phyloP scores from a whole-genome alignment of 495 filamentous ascomycete genomes.

The Cryomyces antarcticus region DNA sequence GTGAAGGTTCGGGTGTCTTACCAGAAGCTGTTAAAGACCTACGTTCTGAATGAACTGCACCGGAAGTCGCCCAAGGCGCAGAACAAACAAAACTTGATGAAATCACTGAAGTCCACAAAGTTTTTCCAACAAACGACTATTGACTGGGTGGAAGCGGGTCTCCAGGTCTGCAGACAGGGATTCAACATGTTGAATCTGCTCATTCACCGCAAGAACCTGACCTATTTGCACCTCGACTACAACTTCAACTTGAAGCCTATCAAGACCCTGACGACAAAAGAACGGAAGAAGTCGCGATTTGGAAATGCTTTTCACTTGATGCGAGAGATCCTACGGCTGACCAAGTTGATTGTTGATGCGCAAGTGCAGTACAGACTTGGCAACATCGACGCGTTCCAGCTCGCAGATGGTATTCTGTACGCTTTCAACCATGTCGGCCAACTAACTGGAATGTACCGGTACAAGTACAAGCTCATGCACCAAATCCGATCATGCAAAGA shows the following conservation, averaged over 20 bases:
- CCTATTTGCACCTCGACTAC: conserved; percentile 96
- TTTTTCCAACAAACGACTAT: conserved; percentile 99
- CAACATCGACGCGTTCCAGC: conserved; percentile 97
- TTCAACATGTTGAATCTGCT: conserved; percentile 99
- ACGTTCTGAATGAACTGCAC: conserved; percentile 89
- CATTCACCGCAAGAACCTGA: conserved; percentile 96
- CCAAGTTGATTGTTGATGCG: conserved; percentile 95
- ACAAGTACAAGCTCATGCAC: conserved; percentile 99
- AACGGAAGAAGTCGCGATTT: conserved; percentile 98
- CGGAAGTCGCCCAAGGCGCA: conserved; percentile 86
- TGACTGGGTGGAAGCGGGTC: conserved; percentile 97
- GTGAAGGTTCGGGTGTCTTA: conserved; percentile 99
- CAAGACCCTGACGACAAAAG: conserved; percentile 96
- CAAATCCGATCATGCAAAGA: conserved; percentile 99
- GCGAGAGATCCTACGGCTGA: conserved; percentile 94
- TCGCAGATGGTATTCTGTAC: conserved; percentile 95
- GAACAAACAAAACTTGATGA: conserved; percentile 82
- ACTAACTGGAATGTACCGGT: conserved; percentile 98
- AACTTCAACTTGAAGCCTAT: conserved; percentile 99
- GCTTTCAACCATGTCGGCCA: conserved; percentile 99
- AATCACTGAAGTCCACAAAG: conserved; percentile 81
- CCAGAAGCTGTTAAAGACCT: conserved; percentile 93
- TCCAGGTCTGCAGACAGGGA: conserved; percentile 94
- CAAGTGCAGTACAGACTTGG: conserved; percentile 96
- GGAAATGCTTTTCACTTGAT: conserved; percentile 99